phyloP scores from a whole-genome alignment of 208 protist genomes.

The Acanthamoeba sp. region DNA sequence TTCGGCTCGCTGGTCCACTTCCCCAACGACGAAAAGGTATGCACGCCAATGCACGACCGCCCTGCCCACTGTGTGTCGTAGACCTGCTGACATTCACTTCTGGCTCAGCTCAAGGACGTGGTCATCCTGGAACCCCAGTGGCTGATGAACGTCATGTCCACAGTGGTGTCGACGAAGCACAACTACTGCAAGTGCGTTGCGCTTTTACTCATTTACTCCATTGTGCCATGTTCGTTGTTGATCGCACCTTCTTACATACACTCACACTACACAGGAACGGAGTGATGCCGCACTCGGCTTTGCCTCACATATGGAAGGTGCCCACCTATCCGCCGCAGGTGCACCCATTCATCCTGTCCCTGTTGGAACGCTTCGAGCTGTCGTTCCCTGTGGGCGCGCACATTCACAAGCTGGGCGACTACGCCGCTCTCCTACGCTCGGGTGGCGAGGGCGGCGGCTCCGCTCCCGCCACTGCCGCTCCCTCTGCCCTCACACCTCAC shows the following conservation, averaged over 20 bases:
- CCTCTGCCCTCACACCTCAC: too few relatives aligned
- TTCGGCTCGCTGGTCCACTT: constrained; percentile 65
- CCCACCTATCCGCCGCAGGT: neutral
- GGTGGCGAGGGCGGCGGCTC: neutral
- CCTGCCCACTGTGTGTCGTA: too few relatives aligned
- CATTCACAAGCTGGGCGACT: constrained; percentile 60
- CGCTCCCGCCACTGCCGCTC: too few relatives aligned
- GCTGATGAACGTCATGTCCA: constrained; percentile 82
- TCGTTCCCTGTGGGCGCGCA: constrained; percentile 16
- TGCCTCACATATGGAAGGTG: constrained; percentile 49
- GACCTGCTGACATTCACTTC: too few relatives aligned
- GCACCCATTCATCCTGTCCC: constrained; percentile 56
- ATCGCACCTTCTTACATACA: neutral
- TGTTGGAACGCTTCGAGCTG: constrained; percentile 61
- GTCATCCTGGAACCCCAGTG: constrained; percentile 82
- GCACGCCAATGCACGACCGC: too few relatives aligned
- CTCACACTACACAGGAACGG: constrained; percentile 43
- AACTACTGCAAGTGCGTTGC: constrained; percentile 51
- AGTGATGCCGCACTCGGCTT: neutral
- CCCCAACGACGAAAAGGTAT: constrained; percentile 66
- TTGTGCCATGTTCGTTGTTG: too few relatives aligned
- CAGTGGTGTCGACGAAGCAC: constrained; percentile 65
- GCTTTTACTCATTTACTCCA: neutral
- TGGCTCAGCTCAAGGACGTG: constrained; percentile 75
- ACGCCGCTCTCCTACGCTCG: neutral